phyloP scores from a whole-genome alignment of 495 filamentous ascomycete species.

The Geoglossum glabrum region DNA sequence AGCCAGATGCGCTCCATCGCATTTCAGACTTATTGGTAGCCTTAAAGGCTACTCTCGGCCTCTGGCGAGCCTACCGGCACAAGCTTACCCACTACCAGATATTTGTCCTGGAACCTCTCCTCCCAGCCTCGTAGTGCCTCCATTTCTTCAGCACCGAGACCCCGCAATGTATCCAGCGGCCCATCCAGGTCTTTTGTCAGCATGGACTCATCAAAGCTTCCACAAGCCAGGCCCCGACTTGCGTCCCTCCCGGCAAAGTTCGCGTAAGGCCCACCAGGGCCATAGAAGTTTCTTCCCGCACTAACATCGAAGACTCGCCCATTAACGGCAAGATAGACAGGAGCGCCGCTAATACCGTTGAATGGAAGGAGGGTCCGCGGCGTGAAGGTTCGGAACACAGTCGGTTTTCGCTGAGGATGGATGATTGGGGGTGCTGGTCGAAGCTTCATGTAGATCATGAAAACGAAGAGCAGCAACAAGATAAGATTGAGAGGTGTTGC shows the following conservation, averaged over 20 bases:
- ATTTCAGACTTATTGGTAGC: neutral
- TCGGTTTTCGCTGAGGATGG: constrained; percentile 45
- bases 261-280: constrained; percentile 76
- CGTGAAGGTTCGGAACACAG: constrained; percentile 83
- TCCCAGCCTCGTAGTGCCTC: constrained; percentile 80
- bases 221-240: constrained; percentile 70
- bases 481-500: constrained; percentile 63
- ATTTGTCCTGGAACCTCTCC: constrained; percentile 82
- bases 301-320: constrained; percentile 77
- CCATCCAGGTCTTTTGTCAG: constrained; percentile 78
- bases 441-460: constrained; percentile 48
- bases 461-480: constrained; percentile 45
- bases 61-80: constrained; percentile 22
- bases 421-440: constrained; percentile 36
- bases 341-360: constrained; percentile 41
- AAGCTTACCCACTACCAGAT: constrained; percentile 79
- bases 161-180: constrained; percentile 63
- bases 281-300: constrained; percentile 75
- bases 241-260: constrained; percentile 94
- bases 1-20: neutral
- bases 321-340: constrained; percentile 70
- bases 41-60: neutral
- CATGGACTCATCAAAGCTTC: constrained; percentile 94
- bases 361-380: constrained; percentile 69
- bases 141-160: constrained; percentile 54